phyloP scores from a whole-genome alignment of 768 basidiomycete genomes.

The Suillus ampliporus region DNA sequence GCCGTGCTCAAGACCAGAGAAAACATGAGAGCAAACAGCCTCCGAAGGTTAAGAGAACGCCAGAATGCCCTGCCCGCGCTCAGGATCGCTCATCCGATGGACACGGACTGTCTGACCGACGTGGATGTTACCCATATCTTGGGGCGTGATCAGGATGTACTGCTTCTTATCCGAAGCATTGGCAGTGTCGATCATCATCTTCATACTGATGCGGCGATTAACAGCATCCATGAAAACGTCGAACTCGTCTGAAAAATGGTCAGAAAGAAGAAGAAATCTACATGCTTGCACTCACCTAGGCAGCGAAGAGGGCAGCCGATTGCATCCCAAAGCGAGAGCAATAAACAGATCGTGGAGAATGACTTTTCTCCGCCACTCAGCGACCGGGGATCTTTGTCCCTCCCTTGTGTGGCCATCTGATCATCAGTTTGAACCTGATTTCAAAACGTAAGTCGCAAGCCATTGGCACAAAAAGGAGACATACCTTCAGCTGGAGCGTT shows the following conservation, averaged over 20 bases:
- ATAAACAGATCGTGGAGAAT: conserved; percentile 92
- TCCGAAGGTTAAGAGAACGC: conserved; percentile 33
- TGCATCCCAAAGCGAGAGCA: conserved; percentile 96
- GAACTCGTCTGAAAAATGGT: conserved; percentile 76
- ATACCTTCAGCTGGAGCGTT: conserved; percentile 69
- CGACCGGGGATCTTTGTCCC: conserved; percentile 85
- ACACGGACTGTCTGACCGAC: conserved; percentile 75
- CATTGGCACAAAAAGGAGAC: conserved; percentile 19
- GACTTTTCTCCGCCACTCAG: conserved; percentile 96
- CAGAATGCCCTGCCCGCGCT: conserved; percentile 63
- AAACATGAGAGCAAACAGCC: background rate
- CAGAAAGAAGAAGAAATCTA: conserved; percentile 11
- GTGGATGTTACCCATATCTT: conserved; percentile 80
- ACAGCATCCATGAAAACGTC: conserved; percentile 98
- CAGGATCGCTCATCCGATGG: conserved; percentile 79
- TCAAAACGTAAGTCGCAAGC: conserved; percentile 3
- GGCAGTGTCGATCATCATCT: conserved; percentile 95
- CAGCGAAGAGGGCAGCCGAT: conserved; percentile 94
- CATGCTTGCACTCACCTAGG: conserved; percentile 58
- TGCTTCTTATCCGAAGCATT: conserved; percentile 88
- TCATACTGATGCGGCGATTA: conserved; percentile 91
- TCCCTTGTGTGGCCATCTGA: conserved; percentile 63
- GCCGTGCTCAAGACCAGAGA: background rate
- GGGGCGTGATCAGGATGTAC: conserved; percentile 96
- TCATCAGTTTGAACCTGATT: conserved; percentile 84